Base-by-base conservation (phyloP, 78 protist genomes). In the slime mould (Dictyostelium discoideum) region DNA sequence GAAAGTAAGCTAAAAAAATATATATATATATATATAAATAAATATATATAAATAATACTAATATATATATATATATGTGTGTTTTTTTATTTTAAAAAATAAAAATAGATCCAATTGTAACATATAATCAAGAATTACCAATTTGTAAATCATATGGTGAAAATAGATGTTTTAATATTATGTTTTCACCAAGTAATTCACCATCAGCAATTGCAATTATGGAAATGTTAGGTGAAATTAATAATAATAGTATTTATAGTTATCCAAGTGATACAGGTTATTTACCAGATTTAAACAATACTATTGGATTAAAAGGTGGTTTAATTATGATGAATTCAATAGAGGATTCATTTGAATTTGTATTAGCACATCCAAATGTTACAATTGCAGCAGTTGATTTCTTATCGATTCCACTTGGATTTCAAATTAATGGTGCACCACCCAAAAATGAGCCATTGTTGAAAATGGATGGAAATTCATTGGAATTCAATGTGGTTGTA, bases 131-230 rank as follows among this genome's bases (percentile, higher is more conserved):
- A 16, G 29, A 82, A 44, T n/a, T 90, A 72, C 95, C 95, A 57
- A 11, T 42, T 24, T 90, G 95, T 26, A 54, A 18, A 48, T 29
- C 88, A 82, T 72, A 90, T 82, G 18, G 20, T n/a, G 85, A 90
- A 39, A 50, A 82, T 72, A 82, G 88, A 81, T 90, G 95, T 72
- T 80, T 73, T 46, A 90, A 85, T 63, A 29, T 90, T n/a, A 57
- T 90, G 81, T 80, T 60, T 90, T 13, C 95, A 82, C 95, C 94
- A 65, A 39, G 48, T 10, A 24, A 44, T 69, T 82, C 95, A 67
- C 32, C 87, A 65, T 13, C 77, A 5, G 40, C 39, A 3, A 50
- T 50, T 10, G 95, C 69, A 11, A 29, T 90, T 14, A 90, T 90
- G 95, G 32, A 60, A 5, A 50, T 82, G 8, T 44, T 90, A 8